These are phyloP conservation scores for Talaromyces sp. DNA, from an alignment of 2,329 filamentous ascomycete species.

Conservation along the genomic window DNA sequence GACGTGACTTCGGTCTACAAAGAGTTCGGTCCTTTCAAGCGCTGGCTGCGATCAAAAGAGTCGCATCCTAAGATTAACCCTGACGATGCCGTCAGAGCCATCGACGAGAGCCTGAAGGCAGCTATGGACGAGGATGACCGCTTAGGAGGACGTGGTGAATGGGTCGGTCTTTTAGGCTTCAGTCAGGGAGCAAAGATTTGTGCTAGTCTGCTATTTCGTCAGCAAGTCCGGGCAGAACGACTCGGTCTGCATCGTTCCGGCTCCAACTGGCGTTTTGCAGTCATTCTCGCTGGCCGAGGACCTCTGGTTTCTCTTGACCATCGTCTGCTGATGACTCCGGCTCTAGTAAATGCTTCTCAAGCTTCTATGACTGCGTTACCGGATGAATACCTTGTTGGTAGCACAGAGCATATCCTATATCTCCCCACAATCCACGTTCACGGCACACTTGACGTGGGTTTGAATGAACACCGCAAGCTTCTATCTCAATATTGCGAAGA, in stretches of 20 bases:
- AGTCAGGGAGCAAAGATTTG: slow-evolving; percentile 62
- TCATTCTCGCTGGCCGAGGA: slow-evolving; percentile 58
- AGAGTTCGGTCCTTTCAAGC: slow-evolving; percentile 59
- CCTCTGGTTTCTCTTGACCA: slow-evolving; percentile 47
- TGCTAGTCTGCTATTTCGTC: slow-evolving; percentile 55
- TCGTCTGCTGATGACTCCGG: slow-evolving; percentile 3
- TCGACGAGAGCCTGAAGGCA: slow-evolving; percentile 25
- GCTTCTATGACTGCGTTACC: background rate
- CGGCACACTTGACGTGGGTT: slow-evolving; percentile 56
- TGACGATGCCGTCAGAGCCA: slow-evolving; percentile 36
- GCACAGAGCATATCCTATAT: slow-evolving; percentile 44
- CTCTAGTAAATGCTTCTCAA: background rate
- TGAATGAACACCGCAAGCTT: slow-evolving; percentile 55
- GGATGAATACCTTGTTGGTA: background rate
- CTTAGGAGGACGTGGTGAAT: slow-evolving; percentile 50
- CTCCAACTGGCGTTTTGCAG: slow-evolving; percentile 53
- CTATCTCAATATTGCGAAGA: slow-evolving; percentile 56
- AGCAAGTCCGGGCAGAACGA: slow-evolving; percentile 48
- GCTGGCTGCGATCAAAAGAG: slow-evolving; percentile 60
- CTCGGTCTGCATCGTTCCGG: slow-evolving; percentile 21
- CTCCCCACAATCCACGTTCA: slow-evolving; percentile 65
- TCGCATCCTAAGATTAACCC: slow-evolving; percentile 53
- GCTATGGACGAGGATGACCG: slow-evolving; percentile 49
- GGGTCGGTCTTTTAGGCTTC: slow-evolving; percentile 60
- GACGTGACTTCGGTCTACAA: slow-evolving; percentile 62